Evolutionary conservation across 2,329 filamentous ascomycete species (phyloP), one percentile per base, ranked within the genome.

Genomic region (Ciborinia camelliae): DNA sequence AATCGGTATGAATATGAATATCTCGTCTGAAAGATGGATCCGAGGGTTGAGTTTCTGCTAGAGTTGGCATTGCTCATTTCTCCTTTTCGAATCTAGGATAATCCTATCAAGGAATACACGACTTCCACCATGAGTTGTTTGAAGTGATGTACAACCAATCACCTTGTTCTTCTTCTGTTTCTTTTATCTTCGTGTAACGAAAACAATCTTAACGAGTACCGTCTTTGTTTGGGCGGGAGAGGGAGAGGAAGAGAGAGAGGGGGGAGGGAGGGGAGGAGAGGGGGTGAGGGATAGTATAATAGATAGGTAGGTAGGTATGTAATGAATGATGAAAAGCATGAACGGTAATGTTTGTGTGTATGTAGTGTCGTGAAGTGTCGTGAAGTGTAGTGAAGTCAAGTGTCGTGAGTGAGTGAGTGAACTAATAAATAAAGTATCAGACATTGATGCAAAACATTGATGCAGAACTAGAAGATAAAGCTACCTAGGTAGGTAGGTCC

Each of bases 41-140:
- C 53, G 50, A 62, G 10, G 62, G 53, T 53, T 54, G 63, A 52
- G 59, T 63, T 67, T 62, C 26, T 69, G 64, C 63, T 62, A 59
- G 67, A 68, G 47, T 65, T 60, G 53, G 65, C 68, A 69, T 69
- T 63, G 62, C 68, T 69, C 68, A 69, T 68, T 53, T 70, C 66
- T 68, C 66, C 63, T 63, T 60, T 61, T 30, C 54, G 20, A 43
- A 59, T n/a, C 62, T 59, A 63, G 62, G 62, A 63, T 63, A 26
- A 59, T 32, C 52, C 62, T 59, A 63, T 58, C 18, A 50, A 57
- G 41, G 41, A 30, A 62, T 58, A 8, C 62, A 63, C 52, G 26
- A 63, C 30, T 59, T 59, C 62, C 62, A 63, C 62, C 62, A 63
- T 63, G 45, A 50, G 45, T 26, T 47, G 62, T 39, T 58, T 55